Conservation (phyloP, 2,329 filamentous ascomycete genomes). For the Ampelomyces quisqualis region DNA sequence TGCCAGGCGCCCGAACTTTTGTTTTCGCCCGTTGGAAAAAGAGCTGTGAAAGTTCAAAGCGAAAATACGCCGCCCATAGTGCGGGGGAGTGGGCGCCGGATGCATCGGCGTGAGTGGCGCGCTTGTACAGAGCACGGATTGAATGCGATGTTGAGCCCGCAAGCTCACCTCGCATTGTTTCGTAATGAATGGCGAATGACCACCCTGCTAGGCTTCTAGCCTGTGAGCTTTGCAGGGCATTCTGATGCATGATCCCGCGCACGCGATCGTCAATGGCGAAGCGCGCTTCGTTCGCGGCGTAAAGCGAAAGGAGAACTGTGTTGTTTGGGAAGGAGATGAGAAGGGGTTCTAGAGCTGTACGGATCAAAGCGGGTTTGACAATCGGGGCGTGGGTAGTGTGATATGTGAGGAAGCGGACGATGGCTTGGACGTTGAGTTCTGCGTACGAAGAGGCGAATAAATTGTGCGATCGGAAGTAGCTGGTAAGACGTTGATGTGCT, state of each 20-base stretch:
- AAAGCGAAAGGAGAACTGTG: conserved; percentile 70
- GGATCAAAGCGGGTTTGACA: conserved; percentile 67
- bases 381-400: conserved; percentile 64
- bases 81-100: conserved; percentile 31
- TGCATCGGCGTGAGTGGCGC: conserved; percentile 45
- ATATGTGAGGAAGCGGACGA: conserved; percentile 64
- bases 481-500: conserved; percentile 33
- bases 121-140: conserved; percentile 57
- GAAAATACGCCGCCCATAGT: conserved; percentile 37
- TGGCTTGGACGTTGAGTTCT: conserved; percentile 69
- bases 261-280: conserved; percentile 76
- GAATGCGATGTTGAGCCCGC: conserved; percentile 53
- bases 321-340: conserved; percentile 71
- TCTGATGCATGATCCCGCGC: conserved; percentile 60
- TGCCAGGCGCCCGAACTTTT: conserved; percentile 10
- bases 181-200: conserved; percentile 58
- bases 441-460: conserved; percentile 41
- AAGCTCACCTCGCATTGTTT: conserved; percentile 49
- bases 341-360: conserved; percentile 61
- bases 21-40: conserved; percentile 13
- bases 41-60: conserved; percentile 32
- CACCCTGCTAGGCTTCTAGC: conserved; percentile 50
- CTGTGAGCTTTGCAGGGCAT: conserved; percentile 33
- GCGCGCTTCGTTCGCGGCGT: conserved; percentile 71
- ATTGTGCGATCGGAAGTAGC: conserved; percentile 27